Percentiles rank a stretch among this genome's conserved stretches.
phyloP scores from a whole-genome alignment of 768 basidiomycete genomes.

The Russula griseocarnosa region DNA sequence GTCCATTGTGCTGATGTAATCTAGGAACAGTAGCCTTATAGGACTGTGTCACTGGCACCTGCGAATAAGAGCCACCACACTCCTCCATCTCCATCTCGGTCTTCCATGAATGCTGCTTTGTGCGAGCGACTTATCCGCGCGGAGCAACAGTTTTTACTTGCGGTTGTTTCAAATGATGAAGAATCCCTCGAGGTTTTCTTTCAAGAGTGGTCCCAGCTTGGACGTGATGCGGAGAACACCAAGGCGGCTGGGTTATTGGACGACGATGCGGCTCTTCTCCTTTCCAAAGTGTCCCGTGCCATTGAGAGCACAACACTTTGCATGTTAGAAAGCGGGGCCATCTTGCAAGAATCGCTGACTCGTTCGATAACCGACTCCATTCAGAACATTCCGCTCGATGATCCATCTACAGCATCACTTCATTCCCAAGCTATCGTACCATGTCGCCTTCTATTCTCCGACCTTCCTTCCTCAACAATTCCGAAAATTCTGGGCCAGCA shows the following conservation, averaged over 20 bases:
- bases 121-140: not conserved
- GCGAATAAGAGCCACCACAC: too few species aligned
- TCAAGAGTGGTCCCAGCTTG: constrained; percentile 11
- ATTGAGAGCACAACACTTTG: not conserved
- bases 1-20: constrained; percentile 20
- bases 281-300: not conserved
- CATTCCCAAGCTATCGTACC: not conserved
- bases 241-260: not conserved
- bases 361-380: not conserved
- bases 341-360: not conserved
- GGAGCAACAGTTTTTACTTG: constrained; percentile 16
- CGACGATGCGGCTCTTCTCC: not conserved
- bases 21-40: too few species aligned
- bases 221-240: not conserved
- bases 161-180: not conserved
- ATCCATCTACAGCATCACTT: not conserved
- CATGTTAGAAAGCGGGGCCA: not conserved
- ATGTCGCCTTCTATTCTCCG: constrained; percentile 3
- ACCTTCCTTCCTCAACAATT: not conserved
- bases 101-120: constrained; percentile 14
- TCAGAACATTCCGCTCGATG: not conserved
- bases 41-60: too few species aligned
- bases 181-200: not conserved
- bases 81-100: not conserved
- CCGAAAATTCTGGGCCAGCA: constrained; percentile 1